These are phyloP conservation scores for Zygoascus biomembranicola DNA, from an alignment of 805 yeast genomes.

Conservation along the genomic window DNA sequence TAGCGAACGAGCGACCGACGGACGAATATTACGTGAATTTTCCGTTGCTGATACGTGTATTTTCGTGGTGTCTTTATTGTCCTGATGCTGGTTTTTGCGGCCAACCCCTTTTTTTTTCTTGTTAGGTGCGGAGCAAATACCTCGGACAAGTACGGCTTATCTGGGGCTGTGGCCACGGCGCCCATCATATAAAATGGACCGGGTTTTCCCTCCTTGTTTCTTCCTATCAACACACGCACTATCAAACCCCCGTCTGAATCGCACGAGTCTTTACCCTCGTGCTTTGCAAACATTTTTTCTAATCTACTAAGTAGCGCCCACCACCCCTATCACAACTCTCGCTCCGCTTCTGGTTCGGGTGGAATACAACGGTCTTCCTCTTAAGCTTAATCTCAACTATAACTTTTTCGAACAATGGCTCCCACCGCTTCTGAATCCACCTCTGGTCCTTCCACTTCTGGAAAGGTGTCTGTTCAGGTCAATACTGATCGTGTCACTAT, in stretches of 20 bases:
- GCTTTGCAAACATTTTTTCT: conserved; percentile 30
- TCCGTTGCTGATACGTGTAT: too few relatives aligned
- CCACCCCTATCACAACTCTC: conserved; percentile 36
- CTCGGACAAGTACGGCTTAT: not conserved
- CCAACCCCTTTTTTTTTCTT: too few relatives aligned
- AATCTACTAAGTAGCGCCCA: conserved; percentile 35
- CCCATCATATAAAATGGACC: not conserved
- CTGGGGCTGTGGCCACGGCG: not conserved
- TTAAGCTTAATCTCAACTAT: conserved; percentile 3
- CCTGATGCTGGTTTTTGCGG: too few relatives aligned
- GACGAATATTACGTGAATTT: too few relatives aligned
- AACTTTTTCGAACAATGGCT: conserved; percentile 3
- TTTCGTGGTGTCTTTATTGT: too few relatives aligned
- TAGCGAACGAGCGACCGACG: too few relatives aligned
- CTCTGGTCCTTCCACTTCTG: conserved; percentile 28
- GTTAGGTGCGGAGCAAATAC: not conserved
- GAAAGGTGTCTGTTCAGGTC: conserved; percentile 43
- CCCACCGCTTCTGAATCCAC: conserved; percentile 22
- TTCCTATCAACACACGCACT: not conserved
- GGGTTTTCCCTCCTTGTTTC: not conserved
- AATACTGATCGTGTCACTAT: conserved; percentile 45
- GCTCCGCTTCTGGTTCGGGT: conserved; percentile 36
- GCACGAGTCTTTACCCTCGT: not conserved
- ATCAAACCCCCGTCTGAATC: not conserved
- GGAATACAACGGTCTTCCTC: conserved; percentile 29